A percentile compares a stretch with the other conserved stretches of the same genome.
phyloP scores from a whole-genome alignment of 257 asterid species.

The Solanum lignicaule region DNA sequence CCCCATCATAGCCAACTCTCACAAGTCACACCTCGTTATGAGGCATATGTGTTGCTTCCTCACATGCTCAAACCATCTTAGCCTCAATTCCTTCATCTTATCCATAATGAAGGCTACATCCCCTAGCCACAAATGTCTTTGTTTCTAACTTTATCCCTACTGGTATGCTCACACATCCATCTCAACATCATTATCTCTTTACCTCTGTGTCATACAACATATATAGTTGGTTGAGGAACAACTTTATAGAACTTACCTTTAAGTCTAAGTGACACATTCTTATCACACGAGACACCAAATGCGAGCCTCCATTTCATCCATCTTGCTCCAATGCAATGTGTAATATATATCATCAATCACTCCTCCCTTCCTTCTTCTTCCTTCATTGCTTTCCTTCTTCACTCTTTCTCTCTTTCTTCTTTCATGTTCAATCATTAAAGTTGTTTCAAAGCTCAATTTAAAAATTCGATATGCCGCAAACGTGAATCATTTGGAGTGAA shows the following conservation, averaged over 20 bases:
- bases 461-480: no score
- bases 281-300: not conserved
- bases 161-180: not conserved
- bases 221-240: not conserved
- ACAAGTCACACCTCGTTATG: not conserved
- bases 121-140: not conserved
- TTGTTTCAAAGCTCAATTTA: not conserved
- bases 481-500: not conserved
- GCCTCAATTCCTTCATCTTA: no score
- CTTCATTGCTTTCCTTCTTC: not conserved
- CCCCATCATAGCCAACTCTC: not conserved
- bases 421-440: no score
- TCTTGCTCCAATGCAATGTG: not conserved
- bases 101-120: not conserved
- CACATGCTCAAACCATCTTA: not conserved
- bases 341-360: not conserved
- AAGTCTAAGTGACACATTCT: no score
- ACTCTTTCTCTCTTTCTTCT: not conserved
- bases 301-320: not conserved
- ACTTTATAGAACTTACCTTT: no score
- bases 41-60: accelerated
- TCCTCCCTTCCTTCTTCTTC: not conserved
- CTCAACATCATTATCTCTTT: not conserved
- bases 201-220: not conserved
- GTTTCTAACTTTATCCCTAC: not conserved